phyloP scores from a whole-genome alignment of 2,329 filamentous ascomycete genomes.

The Didymella pomorum region DNA sequence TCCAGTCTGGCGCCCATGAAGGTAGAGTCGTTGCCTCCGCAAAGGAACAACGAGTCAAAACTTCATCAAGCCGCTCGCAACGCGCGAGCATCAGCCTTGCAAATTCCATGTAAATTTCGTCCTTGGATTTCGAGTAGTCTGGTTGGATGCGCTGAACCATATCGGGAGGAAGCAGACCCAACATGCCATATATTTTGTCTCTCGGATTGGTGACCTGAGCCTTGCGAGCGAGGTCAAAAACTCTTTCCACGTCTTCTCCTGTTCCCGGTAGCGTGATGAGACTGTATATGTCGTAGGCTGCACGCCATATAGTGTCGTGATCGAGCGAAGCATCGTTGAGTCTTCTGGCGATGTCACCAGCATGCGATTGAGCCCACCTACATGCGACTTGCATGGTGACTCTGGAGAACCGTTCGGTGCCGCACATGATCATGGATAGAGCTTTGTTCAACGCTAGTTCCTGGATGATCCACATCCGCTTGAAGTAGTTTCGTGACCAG shows the following conservation, averaged over 20 bases:
- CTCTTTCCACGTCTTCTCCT: too few species aligned
- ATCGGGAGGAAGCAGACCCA: too few species aligned
- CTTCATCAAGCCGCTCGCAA: background rate
- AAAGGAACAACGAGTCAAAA: background rate
- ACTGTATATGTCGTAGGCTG: too few species aligned
- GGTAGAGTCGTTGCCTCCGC: background rate
- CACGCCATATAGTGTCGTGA: background rate
- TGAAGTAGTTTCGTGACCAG: background rate
- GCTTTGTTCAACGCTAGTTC: conserved; percentile 1
- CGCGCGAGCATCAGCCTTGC: background rate
- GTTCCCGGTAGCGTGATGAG: too few species aligned
- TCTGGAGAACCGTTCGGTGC: too few species aligned
- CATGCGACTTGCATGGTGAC: too few species aligned
- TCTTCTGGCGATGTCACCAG: too few species aligned
- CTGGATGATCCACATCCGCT: conserved; percentile 13
- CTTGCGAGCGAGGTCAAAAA: background rate
- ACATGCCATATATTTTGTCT: background rate
- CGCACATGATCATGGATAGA: background rate
- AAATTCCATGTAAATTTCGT: background rate
- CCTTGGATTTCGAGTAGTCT: background rate
- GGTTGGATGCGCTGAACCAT: background rate
- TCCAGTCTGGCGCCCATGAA: background rate
- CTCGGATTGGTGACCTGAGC: background rate
- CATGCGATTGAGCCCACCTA: background rate
- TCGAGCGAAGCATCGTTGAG: too few species aligned